Evolutionary conservation across 306 rosid genomes (phyloP).

Genomic region (Alnus rubra): DNA sequence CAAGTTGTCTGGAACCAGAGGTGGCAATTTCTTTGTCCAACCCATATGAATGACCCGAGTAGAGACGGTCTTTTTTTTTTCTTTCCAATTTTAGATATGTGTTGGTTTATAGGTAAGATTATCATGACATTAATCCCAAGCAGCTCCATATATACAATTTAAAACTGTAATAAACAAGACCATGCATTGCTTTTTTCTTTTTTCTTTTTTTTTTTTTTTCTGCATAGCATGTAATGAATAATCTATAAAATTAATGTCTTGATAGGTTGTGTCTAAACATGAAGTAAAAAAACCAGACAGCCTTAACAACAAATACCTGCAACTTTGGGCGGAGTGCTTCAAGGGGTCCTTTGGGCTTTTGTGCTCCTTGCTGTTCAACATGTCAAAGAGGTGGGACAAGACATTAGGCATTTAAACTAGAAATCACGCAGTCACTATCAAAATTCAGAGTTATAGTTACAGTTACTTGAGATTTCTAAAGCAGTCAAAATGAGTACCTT

Average conservation of each 20-base stretch:
- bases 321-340: constrained; percentile 98
- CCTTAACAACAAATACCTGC: constrained; percentile 59
- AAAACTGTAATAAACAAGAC: background rate
- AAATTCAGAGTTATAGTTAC: background rate
- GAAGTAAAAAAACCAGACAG: background rate
- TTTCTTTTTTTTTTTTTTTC: background rate
- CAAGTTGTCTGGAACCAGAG: background rate
- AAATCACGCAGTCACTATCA: constrained; percentile 11
- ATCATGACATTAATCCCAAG: background rate
- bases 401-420: constrained; percentile 31
- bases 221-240: background rate
- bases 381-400: constrained; percentile 24
- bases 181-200: no score
- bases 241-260: background rate
- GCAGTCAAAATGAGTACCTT: constrained; percentile 55
- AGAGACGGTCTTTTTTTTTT: background rate
- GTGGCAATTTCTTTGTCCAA: background rate
- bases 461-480: constrained; percentile 14
- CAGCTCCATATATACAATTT: background rate
- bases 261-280: background rate
- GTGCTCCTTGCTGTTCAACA: constrained; percentile 70
- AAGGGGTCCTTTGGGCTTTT: constrained; percentile 96
- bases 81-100: background rate
- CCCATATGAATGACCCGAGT: background rate
- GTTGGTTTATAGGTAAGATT: background rate